Evolutionary conservation across 441 rosid species (phyloP).

Genomic region (Gossypium gossypioides): DNA sequence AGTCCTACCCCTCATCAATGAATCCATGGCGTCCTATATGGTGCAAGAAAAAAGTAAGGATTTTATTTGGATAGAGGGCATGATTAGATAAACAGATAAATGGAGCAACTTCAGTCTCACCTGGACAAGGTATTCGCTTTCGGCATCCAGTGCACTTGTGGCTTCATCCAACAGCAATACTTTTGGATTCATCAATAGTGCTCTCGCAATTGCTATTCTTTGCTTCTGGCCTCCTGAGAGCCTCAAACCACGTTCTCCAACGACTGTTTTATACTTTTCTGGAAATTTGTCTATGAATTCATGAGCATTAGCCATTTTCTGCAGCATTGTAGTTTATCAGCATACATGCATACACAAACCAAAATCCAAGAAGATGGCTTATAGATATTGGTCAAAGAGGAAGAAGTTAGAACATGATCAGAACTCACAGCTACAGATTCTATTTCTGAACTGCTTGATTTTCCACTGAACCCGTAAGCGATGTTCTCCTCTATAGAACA

Average conservation of each 20-base stretch:
- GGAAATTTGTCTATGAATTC: constrained; percentile 71
- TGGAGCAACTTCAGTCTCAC: constrained; percentile 21
- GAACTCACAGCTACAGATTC: constrained; percentile 64
- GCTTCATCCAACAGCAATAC: constrained; percentile 85
- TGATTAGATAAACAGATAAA: not conserved
- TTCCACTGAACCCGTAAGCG: constrained; percentile 67
- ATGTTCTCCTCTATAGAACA: constrained; percentile 84
- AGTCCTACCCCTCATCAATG: constrained; percentile 17
- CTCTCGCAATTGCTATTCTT: constrained; percentile 84
- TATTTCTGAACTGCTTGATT: constrained; percentile 40
- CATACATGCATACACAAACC: not conserved
- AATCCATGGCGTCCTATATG: constrained; percentile 14
- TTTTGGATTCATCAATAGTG: constrained; percentile 74
- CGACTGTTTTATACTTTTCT: constrained; percentile 61
- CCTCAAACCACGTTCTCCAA: constrained; percentile 81
- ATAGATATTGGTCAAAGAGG: not conserved
- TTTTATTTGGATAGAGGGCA: not conserved
- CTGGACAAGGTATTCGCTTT: constrained; percentile 91
- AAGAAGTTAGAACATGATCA: not conserved
- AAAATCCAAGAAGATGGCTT: not conserved
- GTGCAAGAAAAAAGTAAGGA: not conserved
- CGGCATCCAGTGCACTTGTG: constrained; percentile 90
- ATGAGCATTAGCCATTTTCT: constrained; percentile 95
- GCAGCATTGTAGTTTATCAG: constrained; percentile 18
- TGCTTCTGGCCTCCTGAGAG: constrained; percentile 93